A percentile compares a stretch with the other conserved stretches of the same genome.
phyloP scores from a whole-genome alignment of 306 rosid genomes.

The Medicago ruthenica region DNA sequence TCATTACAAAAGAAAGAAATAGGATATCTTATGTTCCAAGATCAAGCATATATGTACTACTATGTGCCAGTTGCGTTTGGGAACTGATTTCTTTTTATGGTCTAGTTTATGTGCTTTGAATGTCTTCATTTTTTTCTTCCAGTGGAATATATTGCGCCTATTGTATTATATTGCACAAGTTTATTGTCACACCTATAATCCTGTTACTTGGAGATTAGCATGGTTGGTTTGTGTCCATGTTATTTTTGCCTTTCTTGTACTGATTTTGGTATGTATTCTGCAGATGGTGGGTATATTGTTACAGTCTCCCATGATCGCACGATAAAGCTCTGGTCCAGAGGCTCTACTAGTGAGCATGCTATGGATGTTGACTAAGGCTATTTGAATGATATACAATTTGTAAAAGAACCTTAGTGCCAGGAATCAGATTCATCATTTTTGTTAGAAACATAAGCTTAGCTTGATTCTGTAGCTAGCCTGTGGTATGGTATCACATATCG shows the following conservation, averaged over 20 bases:
- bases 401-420: slow-evolving; percentile 17
- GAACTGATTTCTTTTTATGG: neutral
- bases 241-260: slow-evolving; percentile 8
- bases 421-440: slow-evolving; percentile 24
- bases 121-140: neutral
- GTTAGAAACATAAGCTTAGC: slow-evolving; percentile 25
- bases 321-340: slow-evolving; percentile 81
- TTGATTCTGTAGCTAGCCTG: slow-evolving; percentile 23
- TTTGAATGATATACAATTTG: slow-evolving; percentile 12
- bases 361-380: slow-evolving; percentile 71
- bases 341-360: slow-evolving; percentile 48
- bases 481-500: slow-evolving; percentile 5
- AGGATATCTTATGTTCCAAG: neutral
- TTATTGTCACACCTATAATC: slow-evolving; percentile 14
- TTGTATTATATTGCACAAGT: slow-evolving; percentile 17
- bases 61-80: slow-evolving; percentile 1
- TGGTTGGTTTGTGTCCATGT: slow-evolving; percentile 21
- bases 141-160: neutral
- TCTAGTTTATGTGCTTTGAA: neutral
- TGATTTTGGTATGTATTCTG: slow-evolving; percentile 45
- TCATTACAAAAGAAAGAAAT: neutral
- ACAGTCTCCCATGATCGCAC: slow-evolving; percentile 86
- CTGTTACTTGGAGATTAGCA: neutral
- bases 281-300: slow-evolving; percentile 78
- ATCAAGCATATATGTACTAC: slow-evolving; percentile 1